Evolutionary conservation across 2,329 filamentous ascomycete genomes (phyloP).

Genomic region (Aureobasidium sp.): DNA sequence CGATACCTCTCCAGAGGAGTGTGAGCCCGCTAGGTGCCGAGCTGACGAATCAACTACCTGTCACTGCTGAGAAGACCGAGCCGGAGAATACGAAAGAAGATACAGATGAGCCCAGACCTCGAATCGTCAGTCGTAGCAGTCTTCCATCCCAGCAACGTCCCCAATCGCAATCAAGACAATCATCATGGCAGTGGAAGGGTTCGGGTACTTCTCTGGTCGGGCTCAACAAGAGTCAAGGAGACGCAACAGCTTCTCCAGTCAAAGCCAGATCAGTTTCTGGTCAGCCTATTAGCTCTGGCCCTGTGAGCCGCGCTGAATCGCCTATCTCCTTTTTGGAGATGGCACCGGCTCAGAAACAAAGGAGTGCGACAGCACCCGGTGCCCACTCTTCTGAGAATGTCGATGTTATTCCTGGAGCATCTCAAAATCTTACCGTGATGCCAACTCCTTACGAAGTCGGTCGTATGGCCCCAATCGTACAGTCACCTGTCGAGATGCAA

Average conservation of each 20-base stretch:
- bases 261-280: not conserved
- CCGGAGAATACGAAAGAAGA: not conserved
- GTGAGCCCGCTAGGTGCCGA: not conserved
- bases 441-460: not conserved
- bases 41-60: not conserved
- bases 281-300: not conserved
- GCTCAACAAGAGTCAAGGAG: not conserved
- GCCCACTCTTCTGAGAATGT: not conserved
- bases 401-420: not conserved
- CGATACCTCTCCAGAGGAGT: not conserved
- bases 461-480: not conserved
- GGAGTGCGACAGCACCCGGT: not conserved
- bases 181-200: conserved; percentile 3
- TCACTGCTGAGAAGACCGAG: not conserved
- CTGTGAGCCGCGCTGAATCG: conserved; percentile 4
- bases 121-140: conserved; percentile 2
- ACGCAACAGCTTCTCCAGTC: not conserved
- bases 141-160: conserved; percentile 14
- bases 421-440: not conserved
- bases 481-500: conserved; percentile 9
- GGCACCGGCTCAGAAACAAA: not conserved
- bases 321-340: conserved; percentile 10
- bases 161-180: not conserved
- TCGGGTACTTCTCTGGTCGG: conserved; percentile 5
- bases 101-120: not conserved